Percentiles rank a stretch among this genome's conserved stretches.
These are phyloP conservation scores for Setaria italica DNA, from an alignment of 202 grass and related monocot genomes.

Conservation along the genomic window DNA sequence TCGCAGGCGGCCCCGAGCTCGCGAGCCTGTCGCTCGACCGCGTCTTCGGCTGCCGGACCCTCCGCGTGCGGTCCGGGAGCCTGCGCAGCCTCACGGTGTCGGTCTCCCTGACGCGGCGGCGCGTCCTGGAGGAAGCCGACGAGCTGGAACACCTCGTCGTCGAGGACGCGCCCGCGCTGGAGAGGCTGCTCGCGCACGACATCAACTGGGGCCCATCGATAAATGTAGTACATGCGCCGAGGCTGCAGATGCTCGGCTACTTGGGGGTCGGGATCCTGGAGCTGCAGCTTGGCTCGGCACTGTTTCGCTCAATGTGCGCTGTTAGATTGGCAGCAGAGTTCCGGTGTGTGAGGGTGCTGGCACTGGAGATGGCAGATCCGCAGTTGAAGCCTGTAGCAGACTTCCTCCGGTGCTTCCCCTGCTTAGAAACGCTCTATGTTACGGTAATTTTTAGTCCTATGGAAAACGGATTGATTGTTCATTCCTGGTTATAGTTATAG, in stretches of 20 bases:
- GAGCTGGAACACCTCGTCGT: constrained; percentile 49
- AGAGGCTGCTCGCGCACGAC: constrained; percentile 51
- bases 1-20: constrained; percentile 50
- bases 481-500: neutral
- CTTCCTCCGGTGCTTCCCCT: constrained; percentile 52
- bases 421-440: constrained; percentile 45
- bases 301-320: constrained; percentile 43
- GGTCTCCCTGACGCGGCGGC: constrained; percentile 28
- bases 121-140: neutral
- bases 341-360: constrained; percentile 24
- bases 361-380: constrained; percentile 37
- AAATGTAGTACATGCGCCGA: constrained; percentile 41
- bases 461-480: neutral
- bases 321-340: constrained; percentile 8
- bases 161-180: constrained; percentile 47
- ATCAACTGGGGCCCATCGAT: constrained; percentile 48
- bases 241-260: constrained; percentile 56
- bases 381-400: constrained; percentile 42
- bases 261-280: constrained; percentile 43
- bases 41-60: constrained; percentile 41
- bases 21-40: constrained; percentile 48
- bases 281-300: constrained; percentile 40
- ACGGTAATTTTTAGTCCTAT: constrained; percentile 34
- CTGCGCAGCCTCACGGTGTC: constrained; percentile 54
- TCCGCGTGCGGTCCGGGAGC: constrained; percentile 40